A percentile compares a stretch with the other conserved stretches of the same genome.
phyloP scores from a whole-genome alignment of 305 asterid genomes.

The Fraxinus platypoda region DNA sequence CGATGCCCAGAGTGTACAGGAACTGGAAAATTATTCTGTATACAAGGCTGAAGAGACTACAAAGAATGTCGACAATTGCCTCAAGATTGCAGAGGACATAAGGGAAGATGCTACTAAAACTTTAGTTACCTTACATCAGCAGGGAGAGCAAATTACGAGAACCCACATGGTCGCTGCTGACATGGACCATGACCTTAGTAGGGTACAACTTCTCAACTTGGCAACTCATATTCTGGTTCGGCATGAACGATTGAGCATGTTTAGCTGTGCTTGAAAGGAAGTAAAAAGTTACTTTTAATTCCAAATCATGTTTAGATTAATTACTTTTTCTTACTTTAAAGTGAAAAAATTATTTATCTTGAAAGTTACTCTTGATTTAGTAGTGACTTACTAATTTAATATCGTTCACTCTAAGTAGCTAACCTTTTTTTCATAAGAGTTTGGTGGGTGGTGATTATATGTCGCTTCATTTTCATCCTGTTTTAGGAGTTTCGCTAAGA shows the following conservation, averaged over 20 bases:
- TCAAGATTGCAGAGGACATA: constrained; percentile 89
- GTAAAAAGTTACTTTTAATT: not conserved
- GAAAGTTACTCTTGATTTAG: not conserved
- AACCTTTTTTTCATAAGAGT: not conserved
- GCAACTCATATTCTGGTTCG: constrained; percentile 1
- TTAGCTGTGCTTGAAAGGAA: not conserved
- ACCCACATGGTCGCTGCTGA: constrained; percentile 82
- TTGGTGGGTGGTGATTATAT: not conserved
- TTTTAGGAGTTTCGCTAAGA: not conserved
- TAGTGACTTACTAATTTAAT: not conserved
- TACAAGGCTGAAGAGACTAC: constrained; percentile 89
- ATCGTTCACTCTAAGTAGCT: not conserved
- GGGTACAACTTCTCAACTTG: constrained; percentile 53
- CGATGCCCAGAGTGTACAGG: constrained; percentile 73
- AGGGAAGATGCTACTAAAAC: constrained; percentile 90
- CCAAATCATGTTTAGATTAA: not conserved
- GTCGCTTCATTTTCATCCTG: not conserved
- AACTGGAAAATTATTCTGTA: constrained; percentile 69
- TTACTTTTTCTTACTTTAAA: not conserved
- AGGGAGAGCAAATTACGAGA: constrained; percentile 87
- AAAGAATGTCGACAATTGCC: constrained; percentile 54
- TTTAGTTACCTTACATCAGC: constrained; percentile 75
- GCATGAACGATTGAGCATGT: not conserved
- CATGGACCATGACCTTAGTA: constrained; percentile 82
- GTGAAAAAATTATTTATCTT: not conserved